These are phyloP conservation scores for Takashimella koratensis DNA, from an alignment of 1,284 basidiomycete genomes.

Conservation along the genomic window DNA sequence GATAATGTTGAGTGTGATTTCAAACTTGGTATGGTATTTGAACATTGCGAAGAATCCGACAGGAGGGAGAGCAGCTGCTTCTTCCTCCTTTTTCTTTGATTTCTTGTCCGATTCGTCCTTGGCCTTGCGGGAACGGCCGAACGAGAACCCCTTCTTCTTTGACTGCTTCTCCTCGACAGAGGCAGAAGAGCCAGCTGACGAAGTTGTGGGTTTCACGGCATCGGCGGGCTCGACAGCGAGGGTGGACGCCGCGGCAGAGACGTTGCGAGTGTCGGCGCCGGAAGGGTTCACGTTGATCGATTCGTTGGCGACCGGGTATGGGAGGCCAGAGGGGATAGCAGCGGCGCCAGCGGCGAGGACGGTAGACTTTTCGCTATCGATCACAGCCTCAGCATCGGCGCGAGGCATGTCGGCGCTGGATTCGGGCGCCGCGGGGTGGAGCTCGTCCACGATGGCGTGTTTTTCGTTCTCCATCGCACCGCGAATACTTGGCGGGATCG, in stretches of 20 bases:
- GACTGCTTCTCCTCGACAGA: background rate
- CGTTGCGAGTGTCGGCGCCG: no score
- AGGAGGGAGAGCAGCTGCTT: conserved; percentile 26
- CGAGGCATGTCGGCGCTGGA: no score
- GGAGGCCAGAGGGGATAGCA: background rate
- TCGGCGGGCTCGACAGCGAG: background rate
- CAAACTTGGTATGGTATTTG: conserved; percentile 38
- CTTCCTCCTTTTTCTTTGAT: conserved; percentile 30
- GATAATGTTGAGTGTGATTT: conserved; percentile 37
- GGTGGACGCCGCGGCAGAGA: background rate
- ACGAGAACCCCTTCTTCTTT: conserved; percentile 17
- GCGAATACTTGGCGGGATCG: background rate
- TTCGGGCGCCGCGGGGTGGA: no score
- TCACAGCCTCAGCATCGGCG: background rate
- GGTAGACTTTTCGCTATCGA: background rate
- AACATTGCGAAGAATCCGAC: conserved; percentile 38
- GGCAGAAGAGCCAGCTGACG: background rate
- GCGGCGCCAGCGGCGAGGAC: background rate
- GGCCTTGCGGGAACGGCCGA: conserved; percentile 15
- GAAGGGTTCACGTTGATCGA: background rate
- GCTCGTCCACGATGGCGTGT: background rate
- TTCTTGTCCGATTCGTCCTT: conserved; percentile 29
- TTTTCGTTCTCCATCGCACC: background rate
- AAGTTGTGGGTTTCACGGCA: background rate
- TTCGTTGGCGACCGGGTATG: background rate